Evolutionary conservation across 306 rosid genomes (phyloP), one percentile per base, ranked within the genome.

Genomic region (Inga laurina): DNA sequence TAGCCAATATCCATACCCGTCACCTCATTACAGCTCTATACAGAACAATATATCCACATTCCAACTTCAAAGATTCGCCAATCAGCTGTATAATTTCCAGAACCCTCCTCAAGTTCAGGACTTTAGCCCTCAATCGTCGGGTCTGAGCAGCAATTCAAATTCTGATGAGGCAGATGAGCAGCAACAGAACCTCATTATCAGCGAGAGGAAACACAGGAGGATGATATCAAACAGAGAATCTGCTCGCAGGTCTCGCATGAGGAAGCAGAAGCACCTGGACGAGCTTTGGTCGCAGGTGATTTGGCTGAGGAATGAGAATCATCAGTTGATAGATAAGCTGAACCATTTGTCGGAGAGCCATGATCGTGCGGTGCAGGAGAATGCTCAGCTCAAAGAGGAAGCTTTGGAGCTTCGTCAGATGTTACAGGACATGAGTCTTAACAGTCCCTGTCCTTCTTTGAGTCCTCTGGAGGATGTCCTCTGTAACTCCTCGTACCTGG

Each of bases 151-250:
- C 82, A 96, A 92, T 79, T 92, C 97, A 34, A 96, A 97, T 41
- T 93, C 98, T 9, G 97, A 93, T 59, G 98, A 93, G 80, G 95
- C 97, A 27, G 98, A 96, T 19, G 97, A 94, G 75, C 94, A 91
- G 1, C 93, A 91, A 30, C 82, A 82, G 32, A 82, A 93, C 14
- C 91, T 93, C 46, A 67, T 97, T 77, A 94, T 97, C 88, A 90
- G 84, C 3, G 99, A 97, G 88, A 91, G 98, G 85, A 97, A 97
- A 49, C 94, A 94, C 71, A 82, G 99, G 57, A 85, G 99, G 87
- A 97, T 92, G 98, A 92, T 97, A 87, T 97, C 99, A 0, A 97
- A 97, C 85, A 86, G 99, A 13, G 99, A 97, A 22, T 97, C 99
- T 1, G 99, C 99, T 0, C 94, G 99, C n/a, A 80, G 99, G 16